These are phyloP conservation scores for Ogataea paraovalis DNA, from an alignment of 805 yeast genomes.

Conservation along the genomic window DNA sequence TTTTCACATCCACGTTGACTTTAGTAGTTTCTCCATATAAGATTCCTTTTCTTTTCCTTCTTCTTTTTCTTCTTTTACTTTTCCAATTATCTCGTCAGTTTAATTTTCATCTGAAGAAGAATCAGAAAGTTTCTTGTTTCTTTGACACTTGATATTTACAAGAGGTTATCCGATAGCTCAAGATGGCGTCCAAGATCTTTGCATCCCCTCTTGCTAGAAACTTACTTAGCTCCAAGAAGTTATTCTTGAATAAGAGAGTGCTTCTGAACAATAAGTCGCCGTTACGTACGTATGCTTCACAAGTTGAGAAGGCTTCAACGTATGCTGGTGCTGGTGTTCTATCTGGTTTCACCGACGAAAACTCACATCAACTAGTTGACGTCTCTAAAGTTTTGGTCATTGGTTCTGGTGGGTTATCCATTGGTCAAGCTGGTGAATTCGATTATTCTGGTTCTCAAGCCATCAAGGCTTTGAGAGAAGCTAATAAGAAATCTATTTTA, in stretches of 20 bases:
- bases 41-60: neutral
- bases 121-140: neutral
- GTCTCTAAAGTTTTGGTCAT: slow-evolving; percentile 84
- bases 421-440: slow-evolving; percentile 99
- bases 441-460: slow-evolving; percentile 99
- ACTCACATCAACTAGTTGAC: slow-evolving; percentile 68
- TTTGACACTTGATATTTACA: neutral
- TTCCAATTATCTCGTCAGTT: neutral
- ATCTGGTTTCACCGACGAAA: slow-evolving; percentile 52
- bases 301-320: slow-evolving; percentile 28
- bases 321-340: slow-evolving; percentile 65
- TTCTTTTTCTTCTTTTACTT: neutral
- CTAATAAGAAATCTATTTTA: slow-evolving; percentile 76
- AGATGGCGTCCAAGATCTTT: slow-evolving; percentile 8
- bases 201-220: slow-evolving; percentile 13
- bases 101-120: neutral
- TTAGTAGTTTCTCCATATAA: neutral
- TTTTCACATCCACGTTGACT: neutral
- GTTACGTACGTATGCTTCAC: slow-evolving; percentile 21
- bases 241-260: slow-evolving; percentile 1
- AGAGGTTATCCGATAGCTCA: neutral
- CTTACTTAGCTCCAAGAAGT: slow-evolving; percentile 4
- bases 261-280: neutral
- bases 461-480: slow-evolving; percentile 91
- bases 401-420: slow-evolving; percentile 97